A percentile compares a stretch with the other conserved stretches of the same genome.
phyloP scores from a whole-genome alignment of 495 filamentous ascomycete species.

The Immersiella caudata region DNA sequence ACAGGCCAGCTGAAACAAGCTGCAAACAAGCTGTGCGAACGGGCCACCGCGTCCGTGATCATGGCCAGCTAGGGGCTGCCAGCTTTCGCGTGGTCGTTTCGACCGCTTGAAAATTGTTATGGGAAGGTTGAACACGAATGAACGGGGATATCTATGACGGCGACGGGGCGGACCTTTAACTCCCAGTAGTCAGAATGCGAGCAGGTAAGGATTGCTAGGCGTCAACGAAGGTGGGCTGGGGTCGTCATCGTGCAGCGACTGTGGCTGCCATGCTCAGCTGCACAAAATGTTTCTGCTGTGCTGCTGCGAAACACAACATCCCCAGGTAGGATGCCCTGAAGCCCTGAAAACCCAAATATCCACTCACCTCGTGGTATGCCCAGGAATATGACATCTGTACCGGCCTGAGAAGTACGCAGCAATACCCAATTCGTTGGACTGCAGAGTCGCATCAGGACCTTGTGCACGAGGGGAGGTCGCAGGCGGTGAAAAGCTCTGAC shows the following conservation, averaged over 20 bases:
- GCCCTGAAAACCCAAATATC: background rate
- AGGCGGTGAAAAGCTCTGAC: background rate
- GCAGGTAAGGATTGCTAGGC: background rate
- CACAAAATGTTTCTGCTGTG: constrained; percentile 8
- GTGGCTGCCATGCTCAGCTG: constrained; percentile 9
- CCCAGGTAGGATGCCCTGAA: background rate
- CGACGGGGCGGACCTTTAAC: too few relatives aligned
- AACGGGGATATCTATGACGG: too few relatives aligned
- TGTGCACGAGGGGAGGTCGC: background rate
- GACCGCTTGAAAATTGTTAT: too few relatives aligned
- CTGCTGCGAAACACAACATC: constrained; percentile 9
- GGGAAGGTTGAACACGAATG: too few relatives aligned
- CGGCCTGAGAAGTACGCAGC: background rate
- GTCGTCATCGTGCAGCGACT: constrained; percentile 24
- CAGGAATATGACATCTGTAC: background rate
- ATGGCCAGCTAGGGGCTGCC: background rate
- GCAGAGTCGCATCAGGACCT: background rate
- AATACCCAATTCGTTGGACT: background rate
- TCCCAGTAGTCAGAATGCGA: background rate
- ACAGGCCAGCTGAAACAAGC: constrained; percentile 11
- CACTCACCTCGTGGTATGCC: background rate
- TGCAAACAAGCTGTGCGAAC: constrained; percentile 10
- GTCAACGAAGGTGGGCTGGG: background rate
- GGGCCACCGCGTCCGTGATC: background rate
- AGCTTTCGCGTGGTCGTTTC: too few relatives aligned